Evolutionary conservation across 2,329 filamentous ascomycete species (phyloP).

Genomic region (Monosporascus cannonballus): DNA sequence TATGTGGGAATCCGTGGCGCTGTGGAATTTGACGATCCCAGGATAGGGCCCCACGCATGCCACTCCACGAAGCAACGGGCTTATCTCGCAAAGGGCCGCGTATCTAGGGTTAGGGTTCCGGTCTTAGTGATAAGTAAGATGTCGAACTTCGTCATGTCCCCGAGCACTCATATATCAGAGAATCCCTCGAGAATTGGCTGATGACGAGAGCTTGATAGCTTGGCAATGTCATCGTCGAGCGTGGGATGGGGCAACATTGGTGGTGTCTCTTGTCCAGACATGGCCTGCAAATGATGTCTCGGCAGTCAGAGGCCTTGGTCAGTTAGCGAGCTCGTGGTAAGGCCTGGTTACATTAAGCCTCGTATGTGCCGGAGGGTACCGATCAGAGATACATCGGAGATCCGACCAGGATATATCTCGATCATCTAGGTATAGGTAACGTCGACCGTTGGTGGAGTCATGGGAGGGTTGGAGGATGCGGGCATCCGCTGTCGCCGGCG

Average conservation of each 20-base stretch:
- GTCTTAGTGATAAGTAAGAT: neutral
- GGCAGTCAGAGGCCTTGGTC: constrained; percentile 1
- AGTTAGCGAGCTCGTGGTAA: constrained; percentile 2
- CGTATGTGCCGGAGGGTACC: constrained; percentile 9
- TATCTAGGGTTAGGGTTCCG: neutral
- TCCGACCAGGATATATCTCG: constrained; percentile 7
- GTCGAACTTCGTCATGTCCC: constrained; percentile 4
- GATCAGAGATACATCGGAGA: constrained; percentile 9
- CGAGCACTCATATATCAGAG: constrained; percentile 14
- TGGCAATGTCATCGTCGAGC: neutral
- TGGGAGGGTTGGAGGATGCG: constrained; percentile 15
- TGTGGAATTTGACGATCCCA: constrained; percentile 9
- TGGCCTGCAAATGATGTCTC: constrained; percentile 11
- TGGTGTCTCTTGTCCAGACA: constrained; percentile 5
- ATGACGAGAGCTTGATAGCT: neutral
- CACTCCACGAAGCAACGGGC: constrained; percentile 12
- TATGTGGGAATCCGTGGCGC: constrained; percentile 1
- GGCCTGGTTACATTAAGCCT: constrained; percentile 12
- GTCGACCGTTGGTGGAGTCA: constrained; percentile 10
- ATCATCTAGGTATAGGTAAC: neutral
- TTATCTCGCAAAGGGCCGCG: neutral
- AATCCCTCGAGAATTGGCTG: constrained; percentile 1
- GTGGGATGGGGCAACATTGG: neutral
- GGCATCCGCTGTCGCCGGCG: constrained; percentile 13
- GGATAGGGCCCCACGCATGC: constrained; percentile 10